Base-by-base conservation (phyloP, 768 basidiomycete genomes). In the Russula ochroleuca region DNA sequence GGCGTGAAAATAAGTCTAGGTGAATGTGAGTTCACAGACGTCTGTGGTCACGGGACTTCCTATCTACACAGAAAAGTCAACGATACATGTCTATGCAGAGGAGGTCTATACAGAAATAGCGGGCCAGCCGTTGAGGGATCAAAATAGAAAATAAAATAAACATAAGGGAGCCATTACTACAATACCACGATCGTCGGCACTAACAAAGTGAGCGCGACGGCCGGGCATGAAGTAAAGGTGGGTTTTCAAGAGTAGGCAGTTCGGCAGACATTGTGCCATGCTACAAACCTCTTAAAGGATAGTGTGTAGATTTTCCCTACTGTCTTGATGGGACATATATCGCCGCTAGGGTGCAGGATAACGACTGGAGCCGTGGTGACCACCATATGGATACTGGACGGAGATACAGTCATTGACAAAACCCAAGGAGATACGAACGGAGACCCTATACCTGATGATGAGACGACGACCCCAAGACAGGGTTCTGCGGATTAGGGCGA, bases 381-480 rank as follows among this genome's bases (percentile, higher is more conserved):
- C 45, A 43, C 63, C 47, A 11, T 64, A 66, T 50, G 57, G 37
- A 25, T 64, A 64, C 57, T 65, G n/a, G n/a, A 51, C 8, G 43
- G 43, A 21, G 43, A 56, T 43, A 47, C 51, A 47, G 19, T 14
- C 17, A 28, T 40, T 57, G 38, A 45, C 31, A 35, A 40, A 40
- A 37, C 1, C 23, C 25, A 33, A 37, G 8, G 23, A 43, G 25
- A 50, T 17, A 41, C 35, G 47, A 54, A 23, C 19, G 49, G 37
- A 49, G 28, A 31, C 14, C 21, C n/a, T 19, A 35, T 57, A 66
- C 60, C 67, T 68, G 67, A 13, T 60, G 62, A 31, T 59, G 57
- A 23, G 68, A 86, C 78, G 53, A 82, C 82, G 62, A 79, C 77
- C 41, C 80, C 81, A 55, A 73, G 72, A 50, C 80, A 74, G 49